Conservation (phyloP, 2,329 filamentous ascomycete genomes). For the Blumeria graminis region DNA sequence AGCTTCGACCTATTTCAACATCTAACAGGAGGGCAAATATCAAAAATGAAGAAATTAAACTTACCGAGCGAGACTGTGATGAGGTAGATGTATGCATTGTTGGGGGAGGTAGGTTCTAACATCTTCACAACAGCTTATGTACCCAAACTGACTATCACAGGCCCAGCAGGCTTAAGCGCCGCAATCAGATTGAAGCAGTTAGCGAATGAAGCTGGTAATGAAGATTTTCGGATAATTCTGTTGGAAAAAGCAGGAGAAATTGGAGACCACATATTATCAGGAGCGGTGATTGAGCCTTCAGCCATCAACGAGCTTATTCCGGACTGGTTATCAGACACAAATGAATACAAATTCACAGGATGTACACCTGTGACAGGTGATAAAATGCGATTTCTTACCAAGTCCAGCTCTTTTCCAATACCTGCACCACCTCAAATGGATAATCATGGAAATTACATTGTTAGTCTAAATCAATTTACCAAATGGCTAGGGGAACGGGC, state of each 20-base stretch:
- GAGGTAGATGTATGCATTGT: constrained; percentile 93
- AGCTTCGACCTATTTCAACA: too few species aligned
- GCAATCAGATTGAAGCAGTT: constrained; percentile 90
- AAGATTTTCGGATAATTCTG: constrained; percentile 80
- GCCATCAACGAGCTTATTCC: constrained; percentile 78
- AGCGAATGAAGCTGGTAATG: constrained; percentile 81
- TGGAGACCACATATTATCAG: constrained; percentile 84
- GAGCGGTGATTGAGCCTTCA: constrained; percentile 78
- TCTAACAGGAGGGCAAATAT: too few species aligned
- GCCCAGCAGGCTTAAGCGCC: constrained; percentile 78
- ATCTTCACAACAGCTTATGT: neutral
- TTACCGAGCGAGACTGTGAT: constrained; percentile 68
- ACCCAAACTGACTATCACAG: constrained; percentile 15
- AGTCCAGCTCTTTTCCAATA: constrained; percentile 51
- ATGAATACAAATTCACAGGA: constrained; percentile 67
- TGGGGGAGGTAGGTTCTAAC: constrained; percentile 40
- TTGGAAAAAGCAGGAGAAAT: constrained; percentile 90
- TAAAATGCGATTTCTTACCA: constrained; percentile 84
- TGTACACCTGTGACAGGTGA: constrained; percentile 66
- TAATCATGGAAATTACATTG: constrained; percentile 94
- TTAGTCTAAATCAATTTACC: constrained; percentile 81
- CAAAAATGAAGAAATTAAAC: constrained; percentile 10
- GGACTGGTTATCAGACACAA: constrained; percentile 77
- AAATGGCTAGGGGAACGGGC: constrained; percentile 92
- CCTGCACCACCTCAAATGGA: constrained; percentile 91